Evolutionary conservation across 2,329 filamentous ascomycete genomes (phyloP).

Genomic region (Exophiala dermatitidis): DNA sequence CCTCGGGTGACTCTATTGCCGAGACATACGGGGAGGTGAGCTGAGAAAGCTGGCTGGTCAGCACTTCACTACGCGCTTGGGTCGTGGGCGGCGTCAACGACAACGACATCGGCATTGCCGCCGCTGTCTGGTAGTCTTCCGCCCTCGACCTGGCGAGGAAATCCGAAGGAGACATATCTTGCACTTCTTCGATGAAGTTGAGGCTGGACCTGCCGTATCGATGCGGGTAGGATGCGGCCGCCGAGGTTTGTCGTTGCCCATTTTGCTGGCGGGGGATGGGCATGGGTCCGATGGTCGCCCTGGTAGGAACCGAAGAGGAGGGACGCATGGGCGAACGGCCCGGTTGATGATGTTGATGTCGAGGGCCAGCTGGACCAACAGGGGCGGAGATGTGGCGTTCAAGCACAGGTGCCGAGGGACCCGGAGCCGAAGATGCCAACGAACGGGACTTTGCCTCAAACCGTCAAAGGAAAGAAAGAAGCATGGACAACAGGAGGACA

Average conservation of each 20-base stretch:
- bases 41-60: constrained; percentile 25
- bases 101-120: constrained; percentile 26
- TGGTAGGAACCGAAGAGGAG: constrained; percentile 34
- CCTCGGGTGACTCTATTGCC: constrained; percentile 27
- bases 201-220: constrained; percentile 33
- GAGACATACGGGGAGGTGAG: constrained; percentile 24
- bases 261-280: constrained; percentile 24
- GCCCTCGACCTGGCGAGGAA: constrained; percentile 33
- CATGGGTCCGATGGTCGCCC: constrained; percentile 28
- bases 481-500: constrained; percentile 18
- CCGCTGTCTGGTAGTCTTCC: constrained; percentile 28
- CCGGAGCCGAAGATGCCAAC: constrained; percentile 20
- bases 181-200: constrained; percentile 34
- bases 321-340: constrained; percentile 15
- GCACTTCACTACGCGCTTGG: constrained; percentile 27
- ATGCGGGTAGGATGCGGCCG: constrained; percentile 33
- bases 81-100: constrained; percentile 28
- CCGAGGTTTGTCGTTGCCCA: constrained; percentile 20
- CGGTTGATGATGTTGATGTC: constrained; percentile 9
- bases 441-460: constrained; percentile 11
- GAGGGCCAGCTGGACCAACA: constrained; percentile 3
- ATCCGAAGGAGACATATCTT: constrained; percentile 39
- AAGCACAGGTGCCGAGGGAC: constrained; percentile 20
- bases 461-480: constrained; percentile 24
- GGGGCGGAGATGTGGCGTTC: constrained; percentile 26